Conservation (phyloP, 352 stramenopile genomes). For the Globisporangium splendens region DNA sequence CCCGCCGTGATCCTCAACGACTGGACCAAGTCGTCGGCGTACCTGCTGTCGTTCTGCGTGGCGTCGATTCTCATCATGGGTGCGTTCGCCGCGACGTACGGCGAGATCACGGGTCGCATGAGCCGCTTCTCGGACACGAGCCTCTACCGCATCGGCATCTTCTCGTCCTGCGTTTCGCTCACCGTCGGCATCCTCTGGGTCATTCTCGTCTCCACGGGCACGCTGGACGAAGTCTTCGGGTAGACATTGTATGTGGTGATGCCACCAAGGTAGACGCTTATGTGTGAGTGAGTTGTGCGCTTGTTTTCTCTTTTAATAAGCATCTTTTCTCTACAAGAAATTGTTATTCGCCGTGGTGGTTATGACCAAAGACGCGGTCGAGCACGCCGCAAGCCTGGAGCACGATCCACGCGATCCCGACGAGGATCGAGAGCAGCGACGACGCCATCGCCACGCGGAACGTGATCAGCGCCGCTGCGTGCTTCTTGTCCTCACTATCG, state of each 20-base stretch:
- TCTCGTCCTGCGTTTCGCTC: conserved; percentile 67
- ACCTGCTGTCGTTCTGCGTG: conserved; percentile 84
- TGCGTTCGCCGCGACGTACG: conserved; percentile 77
- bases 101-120: conserved; percentile 58
- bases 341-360: conserved; percentile 3
- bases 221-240: conserved; percentile 66
- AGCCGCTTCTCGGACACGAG: conserved; percentile 55
- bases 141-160: conserved; percentile 57
- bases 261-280: neutral
- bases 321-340: too few species aligned
- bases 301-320: neutral
- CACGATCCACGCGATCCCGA: conserved; percentile 71
- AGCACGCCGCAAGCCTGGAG: conserved; percentile 59
- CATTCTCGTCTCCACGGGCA: conserved; percentile 58
- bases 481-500: neutral
- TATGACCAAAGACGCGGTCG: conserved; percentile 55
- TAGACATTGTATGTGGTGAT: too few species aligned
- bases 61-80: conserved; percentile 88
- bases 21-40: conserved; percentile 61
- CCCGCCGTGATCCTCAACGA: conserved; percentile 85
- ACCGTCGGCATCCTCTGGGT: conserved; percentile 69
- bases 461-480: conserved; percentile 13
- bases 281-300: neutral
- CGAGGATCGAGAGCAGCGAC: conserved; percentile 47
- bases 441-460: conserved; percentile 52